Conservation (phyloP, 805 yeast genomes). For the Maudiozyma saulgeensis region DNA sequence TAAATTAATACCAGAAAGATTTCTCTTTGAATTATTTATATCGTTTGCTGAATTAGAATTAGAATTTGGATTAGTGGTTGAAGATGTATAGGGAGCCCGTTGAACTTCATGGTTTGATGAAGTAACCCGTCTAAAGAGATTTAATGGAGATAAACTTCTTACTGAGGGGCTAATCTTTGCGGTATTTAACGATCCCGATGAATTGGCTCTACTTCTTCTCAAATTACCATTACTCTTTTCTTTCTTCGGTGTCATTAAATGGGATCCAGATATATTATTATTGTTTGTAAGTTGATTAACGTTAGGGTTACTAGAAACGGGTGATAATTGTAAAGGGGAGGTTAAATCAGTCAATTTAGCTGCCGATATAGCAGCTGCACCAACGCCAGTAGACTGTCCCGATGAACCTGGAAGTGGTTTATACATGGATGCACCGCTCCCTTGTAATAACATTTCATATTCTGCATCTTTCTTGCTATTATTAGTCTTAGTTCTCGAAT, state of each 20-base stretch:
- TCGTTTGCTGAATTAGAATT: background rate
- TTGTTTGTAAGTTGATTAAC: background rate
- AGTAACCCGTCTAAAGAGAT: conserved; percentile 20
- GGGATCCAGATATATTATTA: background rate
- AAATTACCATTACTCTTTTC: background rate
- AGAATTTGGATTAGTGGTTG: background rate
- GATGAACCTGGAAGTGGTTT: conserved; percentile 5
- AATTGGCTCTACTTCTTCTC: conserved; percentile 6
- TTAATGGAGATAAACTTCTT: conserved; percentile 24
- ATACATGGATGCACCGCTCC: conserved; percentile 14
- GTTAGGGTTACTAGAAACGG: background rate
- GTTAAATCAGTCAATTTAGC: background rate
- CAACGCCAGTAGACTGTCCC: background rate
- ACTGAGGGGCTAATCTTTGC: conserved; percentile 3
- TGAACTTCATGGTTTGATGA: conserved; percentile 9
- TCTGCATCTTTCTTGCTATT: background rate
- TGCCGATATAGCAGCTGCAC: too few relatives aligned
- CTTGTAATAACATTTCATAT: conserved; percentile 5
- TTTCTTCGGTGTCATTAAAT: background rate
- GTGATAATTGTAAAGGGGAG: conserved; percentile 3
- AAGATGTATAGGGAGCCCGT: background rate
- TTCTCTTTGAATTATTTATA: background rate
- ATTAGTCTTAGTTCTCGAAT: background rate
- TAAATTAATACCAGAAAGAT: background rate
- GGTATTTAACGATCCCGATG: conserved; percentile 2